Base-by-base conservation (phyloP, 331 rosid genomes). In the Acacia pycnantha region DNA sequence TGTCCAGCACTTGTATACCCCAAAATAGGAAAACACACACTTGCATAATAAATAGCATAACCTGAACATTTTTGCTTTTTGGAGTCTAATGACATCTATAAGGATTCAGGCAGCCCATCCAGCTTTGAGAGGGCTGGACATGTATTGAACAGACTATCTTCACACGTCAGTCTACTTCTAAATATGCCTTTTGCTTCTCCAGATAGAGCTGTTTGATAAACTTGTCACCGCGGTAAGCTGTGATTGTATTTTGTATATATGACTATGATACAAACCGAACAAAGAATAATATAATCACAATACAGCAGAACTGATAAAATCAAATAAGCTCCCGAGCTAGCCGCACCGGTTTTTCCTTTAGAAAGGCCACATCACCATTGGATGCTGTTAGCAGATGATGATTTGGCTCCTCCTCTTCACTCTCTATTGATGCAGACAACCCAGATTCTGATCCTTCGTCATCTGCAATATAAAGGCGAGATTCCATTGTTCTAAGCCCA, bases 371-470 rank as follows among this genome's bases (percentile, higher is more conserved):
- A 40, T 94, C 98, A 16, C 84, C 87, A 29, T 29, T 84, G 4
- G 91, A 81, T 79, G 84, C 6, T n/a, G 82, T 83, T 71, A 93
- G 90, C 80, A 94, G 88, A 59, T 82, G 98, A 80, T 89, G 97
- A 80, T 91, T 79, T 33, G 94, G 77, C 70, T 74, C 86, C 80
- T 91, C 92, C 50, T 84, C 92, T 69, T 89, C 97, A 76, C 94
- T 92, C 66, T 81, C 93, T 26, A 53, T 84, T 59, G 98, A 84
- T 22, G 75, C 87, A 18, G 89, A 87, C 75, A 88, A 82, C 56
- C 78, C 88, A 61, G 91, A 83, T 76, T 86, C 97, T 68, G 97
- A 89, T 69, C 86, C 93, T 15, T 91, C 99, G 4, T 90, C 98
- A 50, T 88, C 98, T 93, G 92, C 61, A 88, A 67, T 82, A 24